phyloP scores from a whole-genome alignment of 2,329 filamentous ascomycete species.

The Myriosclerotinia curreyana region DNA sequence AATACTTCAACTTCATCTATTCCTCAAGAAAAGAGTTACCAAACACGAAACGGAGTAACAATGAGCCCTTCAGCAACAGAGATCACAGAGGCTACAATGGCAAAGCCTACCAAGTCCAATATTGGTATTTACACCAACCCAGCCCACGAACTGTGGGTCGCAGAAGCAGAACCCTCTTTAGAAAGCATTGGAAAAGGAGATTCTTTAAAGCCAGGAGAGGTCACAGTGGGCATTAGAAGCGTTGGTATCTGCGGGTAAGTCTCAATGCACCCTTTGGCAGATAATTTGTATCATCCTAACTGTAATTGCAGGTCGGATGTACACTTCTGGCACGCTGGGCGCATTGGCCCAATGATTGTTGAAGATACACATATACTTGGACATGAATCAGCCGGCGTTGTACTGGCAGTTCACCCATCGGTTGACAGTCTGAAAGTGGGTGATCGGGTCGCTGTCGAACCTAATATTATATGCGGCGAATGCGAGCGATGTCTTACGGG shows the following conservation, averaged over 20 bases:
- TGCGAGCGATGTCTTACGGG: conserved; percentile 91
- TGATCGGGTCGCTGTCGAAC: conserved; percentile 91
- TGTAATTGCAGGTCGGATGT: conserved; percentile 69
- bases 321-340: conserved; percentile 95
- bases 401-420: conserved; percentile 78
- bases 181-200: conserved; percentile 69
- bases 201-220: conserved; percentile 73
- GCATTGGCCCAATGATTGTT: conserved; percentile 96
- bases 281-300: conserved; percentile 6
- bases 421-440: conserved; percentile 76
- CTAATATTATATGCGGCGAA: conserved; percentile 85
- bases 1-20: conserved; percentile 6
- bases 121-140: conserved; percentile 97
- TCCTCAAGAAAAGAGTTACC: neutral
- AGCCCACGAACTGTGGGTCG: conserved; percentile 86
- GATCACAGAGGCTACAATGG: conserved; percentile 27
- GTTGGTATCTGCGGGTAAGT: conserved; percentile 91
- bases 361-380: conserved; percentile 85
- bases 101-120: conserved; percentile 65
- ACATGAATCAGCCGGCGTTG: conserved; percentile 84
- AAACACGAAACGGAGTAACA: neutral
- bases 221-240: conserved; percentile 84
- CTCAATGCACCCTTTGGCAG: neutral
- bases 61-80: conserved; percentile 36
- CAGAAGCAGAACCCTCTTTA: conserved; percentile 69